Evolutionary conservation across 192 early-diverging fungal species (phyloP).

Genomic region (Umbelopsis sp.): DNA sequence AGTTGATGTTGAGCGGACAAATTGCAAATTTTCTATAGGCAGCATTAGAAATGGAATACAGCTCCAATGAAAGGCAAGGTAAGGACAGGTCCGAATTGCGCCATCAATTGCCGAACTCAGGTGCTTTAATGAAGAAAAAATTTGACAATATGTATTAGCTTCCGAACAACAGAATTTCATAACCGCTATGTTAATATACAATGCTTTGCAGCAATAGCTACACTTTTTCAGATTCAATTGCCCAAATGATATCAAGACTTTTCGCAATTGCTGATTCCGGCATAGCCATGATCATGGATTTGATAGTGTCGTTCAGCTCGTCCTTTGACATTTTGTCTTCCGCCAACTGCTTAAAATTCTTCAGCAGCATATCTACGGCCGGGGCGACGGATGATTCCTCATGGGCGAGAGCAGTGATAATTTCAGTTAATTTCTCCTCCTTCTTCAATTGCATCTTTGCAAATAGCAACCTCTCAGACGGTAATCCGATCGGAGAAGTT

Average conservation of each 20-base stretch:
- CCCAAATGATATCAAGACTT: conserved; percentile 12
- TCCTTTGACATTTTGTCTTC: conserved; percentile 18
- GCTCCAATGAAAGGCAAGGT: neutral
- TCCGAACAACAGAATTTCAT: neutral
- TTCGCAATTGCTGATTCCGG: conserved; percentile 19
- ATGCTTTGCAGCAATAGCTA: neutral
- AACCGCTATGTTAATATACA: neutral
- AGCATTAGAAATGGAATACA: conserved; percentile 1
- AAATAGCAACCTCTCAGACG: conserved; percentile 27
- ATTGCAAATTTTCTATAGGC: conserved; percentile 3
- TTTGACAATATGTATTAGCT: neutral
- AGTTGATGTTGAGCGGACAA: neutral
- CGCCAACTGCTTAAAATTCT: conserved; percentile 5
- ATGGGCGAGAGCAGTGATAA: conserved; percentile 9
- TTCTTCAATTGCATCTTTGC: conserved; percentile 25
- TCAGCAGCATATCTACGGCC: conserved; percentile 12
- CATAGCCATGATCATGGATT: conserved; percentile 23
- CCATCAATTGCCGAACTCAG: conserved; percentile 13
- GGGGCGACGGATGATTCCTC: conserved; percentile 8
- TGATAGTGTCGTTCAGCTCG: neutral
- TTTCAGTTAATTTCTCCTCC: conserved; percentile 13
- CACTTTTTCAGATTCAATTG: neutral
- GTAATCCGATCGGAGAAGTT: conserved; percentile 21
- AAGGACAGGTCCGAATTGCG: neutral
- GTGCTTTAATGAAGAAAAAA: neutral